These are phyloP conservation scores for Tetracladium marchalianum DNA, from an alignment of 495 filamentous ascomycete genomes.

Conservation along the genomic window DNA sequence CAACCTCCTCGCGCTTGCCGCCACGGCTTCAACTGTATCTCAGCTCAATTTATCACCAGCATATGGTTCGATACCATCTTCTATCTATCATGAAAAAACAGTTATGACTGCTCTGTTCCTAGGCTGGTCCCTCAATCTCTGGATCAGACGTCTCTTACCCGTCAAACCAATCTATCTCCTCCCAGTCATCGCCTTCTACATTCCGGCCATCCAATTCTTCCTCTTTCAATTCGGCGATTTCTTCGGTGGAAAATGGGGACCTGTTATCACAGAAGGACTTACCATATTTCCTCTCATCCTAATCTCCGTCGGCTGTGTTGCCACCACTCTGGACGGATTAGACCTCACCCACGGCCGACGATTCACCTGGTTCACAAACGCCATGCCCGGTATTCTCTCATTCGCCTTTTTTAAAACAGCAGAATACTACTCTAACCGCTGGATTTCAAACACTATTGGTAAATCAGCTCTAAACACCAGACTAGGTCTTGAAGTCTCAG, in stretches of 20 bases:
- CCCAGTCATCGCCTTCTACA: conserved; percentile 63
- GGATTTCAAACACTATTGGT: conserved; percentile 49
- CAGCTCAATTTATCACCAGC: conserved; percentile 69
- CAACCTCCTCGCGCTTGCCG: conserved; percentile 55
- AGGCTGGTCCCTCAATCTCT: conserved; percentile 50
- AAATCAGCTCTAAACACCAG: conserved; percentile 53
- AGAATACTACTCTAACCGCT: conserved; percentile 38
- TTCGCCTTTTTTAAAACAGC: conserved; percentile 53
- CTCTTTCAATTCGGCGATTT: conserved; percentile 51
- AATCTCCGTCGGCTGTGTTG: conserved; percentile 54
- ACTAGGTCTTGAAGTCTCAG: conserved; percentile 56
- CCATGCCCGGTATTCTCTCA: conserved; percentile 48
- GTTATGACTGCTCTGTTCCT: conserved; percentile 51
- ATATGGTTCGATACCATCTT: conserved; percentile 71
- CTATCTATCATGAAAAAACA: conserved; percentile 58
- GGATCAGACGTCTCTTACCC: conserved; percentile 30
- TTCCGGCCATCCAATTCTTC: conserved; percentile 59
- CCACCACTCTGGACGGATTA: conserved; percentile 48
- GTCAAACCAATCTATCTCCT: conserved; percentile 36
- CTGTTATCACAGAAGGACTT: conserved; percentile 59
- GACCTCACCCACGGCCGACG: conserved; percentile 46
- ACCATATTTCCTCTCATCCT: conserved; percentile 67
- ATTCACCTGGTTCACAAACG: conserved; percentile 34
- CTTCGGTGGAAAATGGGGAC: conserved; percentile 60
- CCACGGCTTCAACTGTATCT: conserved; percentile 64